Percentiles rank a stretch among this genome's conserved stretches.
Evolutionary conservation across 225 moss, liverwort and hornwort genomes (phyloP).

Genomic region (Physcomitrium patens): DNA sequence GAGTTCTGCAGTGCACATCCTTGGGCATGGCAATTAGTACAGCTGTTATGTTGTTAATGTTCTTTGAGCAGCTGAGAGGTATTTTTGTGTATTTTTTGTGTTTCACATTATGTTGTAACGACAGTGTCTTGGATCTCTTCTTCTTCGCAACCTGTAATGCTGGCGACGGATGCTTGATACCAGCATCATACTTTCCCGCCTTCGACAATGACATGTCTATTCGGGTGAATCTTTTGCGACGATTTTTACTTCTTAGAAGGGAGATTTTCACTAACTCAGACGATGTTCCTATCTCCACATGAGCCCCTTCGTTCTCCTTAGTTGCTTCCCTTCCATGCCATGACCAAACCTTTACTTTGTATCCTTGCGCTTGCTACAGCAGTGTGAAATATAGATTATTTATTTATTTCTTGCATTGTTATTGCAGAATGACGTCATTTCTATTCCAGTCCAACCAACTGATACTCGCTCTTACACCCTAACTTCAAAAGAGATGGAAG

Average conservation of each 20-base stretch:
- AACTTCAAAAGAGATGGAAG: conserved; percentile 90
- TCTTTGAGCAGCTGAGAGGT: conserved; percentile 6
- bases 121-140: conserved; percentile 92
- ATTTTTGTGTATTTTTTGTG: conserved; percentile 11
- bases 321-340: too few species aligned
- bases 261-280: too few species aligned
- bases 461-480: conserved; percentile 84
- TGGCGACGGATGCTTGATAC: conserved; percentile 91
- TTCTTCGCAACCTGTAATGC: conserved; percentile 92
- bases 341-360: conserved; percentile 7
- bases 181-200: conserved; percentile 97
- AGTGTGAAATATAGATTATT: conserved; percentile 10
- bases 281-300: too few species aligned
- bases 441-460: conserved; percentile 90
- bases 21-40: background rate
- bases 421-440: conserved; percentile 90
- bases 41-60: background rate
- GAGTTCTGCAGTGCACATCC: background rate
- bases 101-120: conserved; percentile 15
- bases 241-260: too few species aligned
- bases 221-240: conserved; percentile 57
- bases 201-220: conserved; percentile 98
- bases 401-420: conserved; percentile 2
- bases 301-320: too few species aligned
- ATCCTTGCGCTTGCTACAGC: conserved; percentile 11